Evolutionary conservation across 2,329 filamentous ascomycete genomes (phyloP).

Genomic region (Eutypella sp.): DNA sequence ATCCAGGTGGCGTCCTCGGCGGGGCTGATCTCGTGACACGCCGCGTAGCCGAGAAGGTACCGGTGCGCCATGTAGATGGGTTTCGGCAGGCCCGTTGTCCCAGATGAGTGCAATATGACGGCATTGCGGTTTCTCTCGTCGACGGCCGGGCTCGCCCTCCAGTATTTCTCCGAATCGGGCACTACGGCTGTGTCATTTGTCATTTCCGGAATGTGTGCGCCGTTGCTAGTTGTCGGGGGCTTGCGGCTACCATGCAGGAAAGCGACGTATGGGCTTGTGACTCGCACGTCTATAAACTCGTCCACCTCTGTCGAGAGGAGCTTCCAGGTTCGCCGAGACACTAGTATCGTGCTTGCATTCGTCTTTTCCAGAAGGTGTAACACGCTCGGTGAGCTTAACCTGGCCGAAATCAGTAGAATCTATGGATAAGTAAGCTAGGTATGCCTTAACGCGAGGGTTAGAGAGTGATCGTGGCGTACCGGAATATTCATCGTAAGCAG

Average conservation of each 20-base stretch:
- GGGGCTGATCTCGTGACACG: constrained; percentile 20
- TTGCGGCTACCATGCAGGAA: neutral
- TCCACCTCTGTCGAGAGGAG: constrained; percentile 4
- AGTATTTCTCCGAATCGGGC: neutral
- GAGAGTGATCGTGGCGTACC: neutral
- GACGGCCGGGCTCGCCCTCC: constrained; percentile 4
- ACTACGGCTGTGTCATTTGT: neutral
- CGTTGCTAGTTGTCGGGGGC: neutral
- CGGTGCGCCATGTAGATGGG: constrained; percentile 27
- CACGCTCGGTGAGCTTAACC: constrained; percentile 13
- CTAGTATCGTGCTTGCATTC: constrained; percentile 6
- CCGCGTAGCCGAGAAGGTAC: constrained; percentile 24
- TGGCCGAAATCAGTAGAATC: constrained; percentile 18
- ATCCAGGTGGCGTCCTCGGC: constrained; percentile 14
- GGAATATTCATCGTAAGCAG: constrained; percentile 8
- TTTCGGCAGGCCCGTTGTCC: constrained; percentile 31
- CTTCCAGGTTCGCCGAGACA: constrained; percentile 8
- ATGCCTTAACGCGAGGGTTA: no score
- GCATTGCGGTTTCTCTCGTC: constrained; percentile 17
- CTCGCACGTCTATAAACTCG: neutral
- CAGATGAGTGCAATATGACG: constrained; percentile 29
- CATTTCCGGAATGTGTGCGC: neutral
- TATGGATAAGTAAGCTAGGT: neutral
- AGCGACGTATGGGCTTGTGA: neutral
- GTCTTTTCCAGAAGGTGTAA: constrained; percentile 12